phyloP scores from a whole-genome alignment of 208 protist genomes.

The Crithidia fasciculata region DNA sequence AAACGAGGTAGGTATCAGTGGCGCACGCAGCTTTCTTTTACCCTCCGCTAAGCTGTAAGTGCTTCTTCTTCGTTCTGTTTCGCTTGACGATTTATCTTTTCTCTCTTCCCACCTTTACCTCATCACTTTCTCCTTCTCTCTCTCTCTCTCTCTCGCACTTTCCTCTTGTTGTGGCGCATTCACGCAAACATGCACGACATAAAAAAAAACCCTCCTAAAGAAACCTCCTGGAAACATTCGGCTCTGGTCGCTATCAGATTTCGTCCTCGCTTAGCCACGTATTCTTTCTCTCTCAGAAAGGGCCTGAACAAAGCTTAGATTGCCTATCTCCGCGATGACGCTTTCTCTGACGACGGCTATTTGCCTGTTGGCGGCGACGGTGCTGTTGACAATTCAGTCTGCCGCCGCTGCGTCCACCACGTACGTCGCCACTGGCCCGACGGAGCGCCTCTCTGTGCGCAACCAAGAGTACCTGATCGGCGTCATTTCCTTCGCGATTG shows the following conservation, averaged over 20 bases:
- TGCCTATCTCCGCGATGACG: neutral
- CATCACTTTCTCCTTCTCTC: neutral
- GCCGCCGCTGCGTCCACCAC: slow-evolving; percentile 22
- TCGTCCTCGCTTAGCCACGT: neutral
- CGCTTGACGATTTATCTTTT: too few species aligned
- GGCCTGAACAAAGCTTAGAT: neutral
- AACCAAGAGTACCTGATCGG: slow-evolving; percentile 85
- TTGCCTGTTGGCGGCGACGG: neutral
- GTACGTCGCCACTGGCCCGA: slow-evolving; percentile 55
- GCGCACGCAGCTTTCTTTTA: slow-evolving; percentile 2
- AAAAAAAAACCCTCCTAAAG: too few species aligned
- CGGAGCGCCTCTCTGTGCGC: slow-evolving; percentile 39
- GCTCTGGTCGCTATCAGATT: neutral
- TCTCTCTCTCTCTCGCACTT: neutral
- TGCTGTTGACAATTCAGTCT: neutral
- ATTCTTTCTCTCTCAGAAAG: neutral
- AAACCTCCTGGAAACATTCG: too few species aligned
- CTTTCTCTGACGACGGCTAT: neutral
- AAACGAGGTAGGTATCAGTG: too few species aligned
- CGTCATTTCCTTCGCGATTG: slow-evolving; percentile 61
- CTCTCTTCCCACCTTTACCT: neutral
- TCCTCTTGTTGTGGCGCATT: neutral
- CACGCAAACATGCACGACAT: too few species aligned
- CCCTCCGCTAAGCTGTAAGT: neutral
- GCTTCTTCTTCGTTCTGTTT: neutral